Conservation (phyloP, 208 protist species). For the Porcisia hertigi region DNA sequence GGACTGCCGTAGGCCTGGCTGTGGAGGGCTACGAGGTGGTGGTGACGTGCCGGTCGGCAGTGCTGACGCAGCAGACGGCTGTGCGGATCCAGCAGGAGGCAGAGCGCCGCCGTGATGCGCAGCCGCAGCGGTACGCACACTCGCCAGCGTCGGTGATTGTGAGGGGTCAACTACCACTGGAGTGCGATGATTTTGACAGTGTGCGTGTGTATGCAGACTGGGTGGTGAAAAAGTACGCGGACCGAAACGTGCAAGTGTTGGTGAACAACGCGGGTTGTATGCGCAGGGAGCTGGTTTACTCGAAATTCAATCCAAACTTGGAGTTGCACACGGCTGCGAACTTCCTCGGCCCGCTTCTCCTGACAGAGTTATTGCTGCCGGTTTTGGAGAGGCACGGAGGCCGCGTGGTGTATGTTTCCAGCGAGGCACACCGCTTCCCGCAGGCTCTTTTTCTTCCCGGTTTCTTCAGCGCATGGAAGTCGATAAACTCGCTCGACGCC, state of each 20-base stretch:
- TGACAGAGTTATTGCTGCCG: slow-evolving; percentile 86
- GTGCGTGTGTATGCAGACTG: slow-evolving; percentile 59
- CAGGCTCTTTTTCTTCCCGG: slow-evolving; percentile 47
- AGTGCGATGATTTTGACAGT: slow-evolving; percentile 80
- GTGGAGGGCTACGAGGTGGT: slow-evolving; percentile 79
- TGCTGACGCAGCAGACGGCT: slow-evolving; percentile 56
- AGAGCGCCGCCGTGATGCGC: slow-evolving; percentile 26
- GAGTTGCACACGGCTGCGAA: slow-evolving; percentile 88
- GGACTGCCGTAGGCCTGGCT: slow-evolving; percentile 80
- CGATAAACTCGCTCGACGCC: neutral
- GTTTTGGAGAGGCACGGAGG: slow-evolving; percentile 62
- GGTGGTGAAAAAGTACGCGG: slow-evolving; percentile 48
- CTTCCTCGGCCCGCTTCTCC: slow-evolving; percentile 79
- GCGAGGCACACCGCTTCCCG: slow-evolving; percentile 75
- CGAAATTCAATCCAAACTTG: slow-evolving; percentile 42
- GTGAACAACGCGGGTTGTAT: slow-evolving; percentile 91
- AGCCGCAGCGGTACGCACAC: slow-evolving; percentile 41
- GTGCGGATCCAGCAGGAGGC: slow-evolving; percentile 46
- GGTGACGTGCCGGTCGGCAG: slow-evolving; percentile 69
- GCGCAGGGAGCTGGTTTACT: slow-evolving; percentile 53
- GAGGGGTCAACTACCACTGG: slow-evolving; percentile 54
- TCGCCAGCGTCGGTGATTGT: slow-evolving; percentile 51
- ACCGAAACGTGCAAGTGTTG: slow-evolving; percentile 73
- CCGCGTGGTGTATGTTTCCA: slow-evolving; percentile 84
- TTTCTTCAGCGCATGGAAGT: slow-evolving; percentile 19